Base-by-base conservation (phyloP, 1,284 basidiomycete genomes). In the Psilocybe mexicana region DNA sequence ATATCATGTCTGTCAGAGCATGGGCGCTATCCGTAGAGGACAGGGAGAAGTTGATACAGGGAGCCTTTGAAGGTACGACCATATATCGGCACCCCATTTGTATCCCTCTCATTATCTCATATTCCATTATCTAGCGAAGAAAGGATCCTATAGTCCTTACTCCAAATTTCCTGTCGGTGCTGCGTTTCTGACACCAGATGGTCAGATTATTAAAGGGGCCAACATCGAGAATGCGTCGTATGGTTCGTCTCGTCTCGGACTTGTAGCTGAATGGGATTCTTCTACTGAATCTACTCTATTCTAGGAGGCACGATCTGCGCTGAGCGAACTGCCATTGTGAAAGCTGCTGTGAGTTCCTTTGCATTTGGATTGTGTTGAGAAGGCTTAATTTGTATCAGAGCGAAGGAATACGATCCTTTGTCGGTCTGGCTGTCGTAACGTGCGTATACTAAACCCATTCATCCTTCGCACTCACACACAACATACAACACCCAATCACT, bases 191-290 rank as follows among this genome's bases (percentile, higher is more conserved):
- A 79, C 86, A 1, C 70, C 80, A 0, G 82, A 88, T 58, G 93
- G 92, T 0, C 74, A 78, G 11, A 83, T 96, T 42, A 81, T 94
- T 61, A 89, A 85, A 54, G 94, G 94, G 3, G 86, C 88, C 40
- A 96, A 96, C 68, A 82, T 96, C 58, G 94, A 97, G 75, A 96
- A 96, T 67, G 93, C 93, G 0, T 92, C 92, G 0, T 95, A 94
- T 69, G 91, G 94, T 90, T 52, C 28, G 10, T 43, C 36, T 18
- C 18, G 18, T 18, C 18, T 18, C 0, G 14, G 4, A 2, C 6
- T 4, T 24, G 7, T 23, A 28, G 11, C 23, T 25, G 36, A 8
- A 12, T 2, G 5, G 2, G 25, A 40, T 26, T 11, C 40, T 35
- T 43, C 42, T 48, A 42, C 55, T 62, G 51, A 52, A 38, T n/a